Base-by-base conservation (phyloP, 2,329 filamentous ascomycete species). In the Lachnellula willkommii region DNA sequence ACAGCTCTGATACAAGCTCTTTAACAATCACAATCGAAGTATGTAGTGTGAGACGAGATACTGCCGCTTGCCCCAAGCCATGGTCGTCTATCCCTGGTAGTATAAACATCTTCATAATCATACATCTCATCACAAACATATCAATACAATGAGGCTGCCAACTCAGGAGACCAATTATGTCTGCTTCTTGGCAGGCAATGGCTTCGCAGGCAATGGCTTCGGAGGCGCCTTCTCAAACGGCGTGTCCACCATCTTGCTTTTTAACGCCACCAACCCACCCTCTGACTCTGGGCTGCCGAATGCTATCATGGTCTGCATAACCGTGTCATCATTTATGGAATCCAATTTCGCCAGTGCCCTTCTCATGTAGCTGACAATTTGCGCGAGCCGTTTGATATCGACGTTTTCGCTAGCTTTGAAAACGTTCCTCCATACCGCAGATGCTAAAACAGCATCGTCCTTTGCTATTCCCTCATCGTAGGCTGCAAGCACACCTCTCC, bases 371-470 rank as follows among this genome's bases (percentile, higher is more conserved):
- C 76, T 79, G 24, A 85, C 82, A 52, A 89, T 80, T 57, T 76
- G 71, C 4, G 83, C 84, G 54, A 89, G 68, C 64, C 79, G 78
- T 49, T 74, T 74, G 65, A 84, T 76, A 70, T 89, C 81, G 17
- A 86, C 77, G 54, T 85, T 78, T 56, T 82, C 77, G 47, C 75
- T 76, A 22, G 83, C 90, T 75, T 93, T 91, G 78, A 90, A 95
- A 54, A 99, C 70, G 72, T 97, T 97, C 67, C 94, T 81, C 94
- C 94, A 99, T 48, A 99, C 78, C 8, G 94, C 94, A 43, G 88
- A 79, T 3, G 87, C 89, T 14, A 94, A 78, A 54, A 89, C 82
- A 14, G 88, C 85, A 69, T 95, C 90, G 9, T 88, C 87, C 71
- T 85, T 86, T 63, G 85, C 78, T 46, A 95, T 69, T 0, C 88